Percentiles rank a stretch among this genome's conserved stretches.
Conservation (phyloP, 306 rosid species). For the Acmispon strigosus region DNA sequence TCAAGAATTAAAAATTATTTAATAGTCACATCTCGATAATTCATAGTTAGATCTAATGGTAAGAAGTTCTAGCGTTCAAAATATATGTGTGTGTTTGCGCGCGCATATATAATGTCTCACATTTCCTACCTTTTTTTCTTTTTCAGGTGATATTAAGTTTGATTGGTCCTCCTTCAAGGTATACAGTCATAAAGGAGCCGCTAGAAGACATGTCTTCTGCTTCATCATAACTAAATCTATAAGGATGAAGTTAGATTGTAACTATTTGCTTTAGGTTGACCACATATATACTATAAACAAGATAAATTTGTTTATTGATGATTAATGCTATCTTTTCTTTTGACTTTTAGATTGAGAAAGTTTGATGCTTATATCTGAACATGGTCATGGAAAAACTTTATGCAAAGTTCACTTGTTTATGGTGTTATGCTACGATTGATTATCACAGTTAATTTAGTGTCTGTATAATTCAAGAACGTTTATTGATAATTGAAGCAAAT, state of each 20-base stretch:
- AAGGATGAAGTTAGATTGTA: conserved; percentile 19
- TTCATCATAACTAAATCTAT: conserved; percentile 10
- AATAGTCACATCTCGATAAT: no score
- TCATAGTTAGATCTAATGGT: no score
- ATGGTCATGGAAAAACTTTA: background rate
- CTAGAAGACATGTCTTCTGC: conserved; percentile 29
- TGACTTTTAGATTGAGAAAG: background rate
- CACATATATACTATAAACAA: background rate
- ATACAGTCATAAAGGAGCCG: conserved; percentile 24
- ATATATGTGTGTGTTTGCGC: no score
- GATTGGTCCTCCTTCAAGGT: conserved; percentile 71
- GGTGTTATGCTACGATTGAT: conserved; percentile 3
- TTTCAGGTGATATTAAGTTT: conserved; percentile 78
- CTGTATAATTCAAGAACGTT: background rate
- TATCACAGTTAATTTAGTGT: background rate
- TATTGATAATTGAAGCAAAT: background rate
- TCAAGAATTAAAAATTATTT: no score
- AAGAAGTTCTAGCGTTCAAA: no score
- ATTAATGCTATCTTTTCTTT: no score
- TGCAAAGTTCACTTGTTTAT: background rate
- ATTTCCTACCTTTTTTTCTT: background rate
- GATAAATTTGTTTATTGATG: background rate
- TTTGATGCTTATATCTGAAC: background rate
- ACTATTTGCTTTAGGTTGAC: background rate
- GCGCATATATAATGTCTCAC: background rate